Conservation (phyloP, 176 grass and related monocot species). For the Raddia guianensis region DNA sequence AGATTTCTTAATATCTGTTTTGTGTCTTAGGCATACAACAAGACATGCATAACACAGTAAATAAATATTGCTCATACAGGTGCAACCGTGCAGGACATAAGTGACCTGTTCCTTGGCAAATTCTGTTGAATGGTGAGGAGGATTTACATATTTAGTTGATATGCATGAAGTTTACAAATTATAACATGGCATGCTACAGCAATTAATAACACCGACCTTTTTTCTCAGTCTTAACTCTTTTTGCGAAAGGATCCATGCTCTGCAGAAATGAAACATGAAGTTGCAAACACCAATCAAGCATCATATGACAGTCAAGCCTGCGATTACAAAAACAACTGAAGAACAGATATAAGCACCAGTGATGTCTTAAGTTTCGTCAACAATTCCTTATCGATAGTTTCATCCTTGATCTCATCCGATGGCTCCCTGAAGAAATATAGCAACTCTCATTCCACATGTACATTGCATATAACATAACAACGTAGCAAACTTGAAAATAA, state of each 20-base stretch:
- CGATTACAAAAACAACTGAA: not conserved
- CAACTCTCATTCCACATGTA: not conserved
- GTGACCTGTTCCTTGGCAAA: not conserved
- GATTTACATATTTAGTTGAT: not conserved
- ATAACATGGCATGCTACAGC: conserved; percentile 4
- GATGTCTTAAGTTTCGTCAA: conserved; percentile 56
- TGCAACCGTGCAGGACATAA: not conserved
- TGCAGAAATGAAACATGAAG: conserved; percentile 30
- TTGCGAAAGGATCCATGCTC: conserved; percentile 39
- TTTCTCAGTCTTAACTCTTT: conserved; percentile 52
- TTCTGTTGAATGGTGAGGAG: not conserved
- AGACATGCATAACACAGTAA: conserved; percentile 23
- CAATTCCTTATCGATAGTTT: conserved; percentile 47
- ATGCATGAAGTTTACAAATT: not conserved
- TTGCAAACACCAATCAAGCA: conserved; percentile 27
- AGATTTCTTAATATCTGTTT: conserved; percentile 6
- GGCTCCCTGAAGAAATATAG: conserved; percentile 46
- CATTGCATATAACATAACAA: not conserved
- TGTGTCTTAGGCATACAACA: not conserved
- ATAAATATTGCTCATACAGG: conserved; percentile 2
- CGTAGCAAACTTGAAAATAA: not conserved
- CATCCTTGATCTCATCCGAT: conserved; percentile 59
- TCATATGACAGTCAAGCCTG: conserved; percentile 11
- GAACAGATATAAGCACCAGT: conserved; percentile 25
- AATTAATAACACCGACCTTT: conserved; percentile 45